A percentile compares a stretch with the other conserved stretches of the same genome.
Conservation (phyloP, 2,329 filamentous ascomycete species). For the Polytolypa hystricis region DNA sequence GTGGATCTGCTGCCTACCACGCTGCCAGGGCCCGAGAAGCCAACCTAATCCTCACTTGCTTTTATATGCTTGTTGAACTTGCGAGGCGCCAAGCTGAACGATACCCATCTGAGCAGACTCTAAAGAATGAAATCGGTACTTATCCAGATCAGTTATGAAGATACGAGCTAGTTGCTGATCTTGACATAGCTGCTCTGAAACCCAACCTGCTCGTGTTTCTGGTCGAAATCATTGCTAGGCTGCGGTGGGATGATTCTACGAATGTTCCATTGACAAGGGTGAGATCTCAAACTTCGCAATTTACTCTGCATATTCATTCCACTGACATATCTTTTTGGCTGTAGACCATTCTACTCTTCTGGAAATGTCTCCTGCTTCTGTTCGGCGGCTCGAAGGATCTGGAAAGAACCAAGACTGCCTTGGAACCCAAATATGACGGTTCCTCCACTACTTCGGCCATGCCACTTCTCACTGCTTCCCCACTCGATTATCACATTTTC, state of each 20-base stretch:
- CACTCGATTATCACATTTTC: slow-evolving; percentile 91
- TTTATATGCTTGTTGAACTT: slow-evolving; percentile 34
- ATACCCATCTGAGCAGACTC: slow-evolving; percentile 3
- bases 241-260: slow-evolving; percentile 56
- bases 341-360: slow-evolving; percentile 68
- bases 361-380: slow-evolving; percentile 79
- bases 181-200: slow-evolving; percentile 42
- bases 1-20: slow-evolving; percentile 22
- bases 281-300: slow-evolving; percentile 30
- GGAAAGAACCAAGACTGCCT: slow-evolving; percentile 59
- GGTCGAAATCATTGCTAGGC: slow-evolving; percentile 54
- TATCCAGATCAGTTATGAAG: too few species aligned
- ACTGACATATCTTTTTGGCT: slow-evolving; percentile 9
- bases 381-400: slow-evolving; percentile 73
- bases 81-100: slow-evolving; percentile 25
- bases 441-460: slow-evolving; percentile 33
- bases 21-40: slow-evolving; percentile 29
- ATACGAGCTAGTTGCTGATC: too few species aligned
- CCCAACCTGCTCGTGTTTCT: slow-evolving; percentile 63
- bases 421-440: slow-evolving; percentile 45
- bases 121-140: slow-evolving; percentile 11
- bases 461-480: slow-evolving; percentile 81
- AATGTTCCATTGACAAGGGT: slow-evolving; percentile 51
- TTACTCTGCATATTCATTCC: not conserved
- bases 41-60: slow-evolving; percentile 32